Base-by-base conservation (phyloP, 495 filamentous ascomycete species). In the Penicillium subrubescens region DNA sequence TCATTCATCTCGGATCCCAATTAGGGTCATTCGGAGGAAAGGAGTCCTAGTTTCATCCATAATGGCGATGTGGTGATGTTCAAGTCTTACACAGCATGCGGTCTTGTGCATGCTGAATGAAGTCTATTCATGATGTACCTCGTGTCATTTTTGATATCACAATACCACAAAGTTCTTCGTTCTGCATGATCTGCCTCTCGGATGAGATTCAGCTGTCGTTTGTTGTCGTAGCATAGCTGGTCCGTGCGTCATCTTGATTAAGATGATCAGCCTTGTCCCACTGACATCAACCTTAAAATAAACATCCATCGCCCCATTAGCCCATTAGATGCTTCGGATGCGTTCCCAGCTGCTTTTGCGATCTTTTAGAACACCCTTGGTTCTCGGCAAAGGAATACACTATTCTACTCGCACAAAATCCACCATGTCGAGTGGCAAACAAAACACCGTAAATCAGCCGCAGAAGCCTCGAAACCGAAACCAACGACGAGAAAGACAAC, bases 401-500 rank as follows among this genome's bases (percentile, higher is more conserved):
- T 65, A 48, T 48, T 63, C 54, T 25, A 56, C 23, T 8, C 12
- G 27, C 14, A 44, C 41, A 4, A 57, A 48, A 60, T 14, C 57
- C 62, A 31, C 35, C 51, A 71, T 70, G 72, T 65, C 51, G 17
- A 60, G 37, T 25, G 29, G 53, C 54, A 67, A 64, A 44, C 54
- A n/a, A 29, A 54, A 66, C 25, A 23, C 23, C 23, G 29, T 58
- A 48, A 63, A 29, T 15, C 60, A 44, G 21, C 17, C 29, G 8
- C 53, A 56, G n/a, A 56, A 21, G 34, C 44, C 34, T 21, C 60
- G 56, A 33, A 44, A 61, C 33, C 60, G 56, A 33, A 44, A 61
- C 33, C 57, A 29, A 27, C 57, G 37, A 7, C 66, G 62, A 31
- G 65, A 71, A 48, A 79, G 77, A 67, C 62, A 65, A 19, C 79